A percentile compares a stretch with the other conserved stretches of the same genome.
phyloP scores from a whole-genome alignment of 2,329 filamentous ascomycete genomes.

The Monilinia vaccinii-corymbosi region DNA sequence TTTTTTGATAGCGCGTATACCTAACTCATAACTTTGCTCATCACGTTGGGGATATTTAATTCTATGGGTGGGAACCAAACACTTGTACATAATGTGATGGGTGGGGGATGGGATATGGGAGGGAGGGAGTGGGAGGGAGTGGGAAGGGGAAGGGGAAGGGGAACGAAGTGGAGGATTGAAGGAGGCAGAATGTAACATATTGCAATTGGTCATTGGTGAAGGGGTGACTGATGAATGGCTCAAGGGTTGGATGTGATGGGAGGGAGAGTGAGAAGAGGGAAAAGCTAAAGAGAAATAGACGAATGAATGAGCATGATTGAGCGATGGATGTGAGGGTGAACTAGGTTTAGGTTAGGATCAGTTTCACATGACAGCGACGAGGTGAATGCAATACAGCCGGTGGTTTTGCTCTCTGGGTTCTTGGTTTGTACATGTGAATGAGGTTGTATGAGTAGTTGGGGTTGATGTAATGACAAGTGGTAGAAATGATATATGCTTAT shows the following conservation, averaged over 20 bases:
- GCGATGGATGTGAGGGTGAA: too few relatives aligned
- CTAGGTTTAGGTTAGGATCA: too few relatives aligned
- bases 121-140: neutral
- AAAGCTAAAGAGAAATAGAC: neutral
- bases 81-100: neutral
- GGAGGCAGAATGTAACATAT: conserved; percentile 1
- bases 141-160: too few relatives aligned
- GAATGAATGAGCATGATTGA: neutral
- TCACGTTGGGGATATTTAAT: neutral
- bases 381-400: too few relatives aligned
- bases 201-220: neutral
- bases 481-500: too few relatives aligned
- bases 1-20: conserved; percentile 5
- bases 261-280: neutral
- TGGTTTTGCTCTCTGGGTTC: too few relatives aligned
- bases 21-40: neutral
- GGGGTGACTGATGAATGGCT: neutral
- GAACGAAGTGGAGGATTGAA: neutral
- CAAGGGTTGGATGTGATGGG: neutral
- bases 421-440: too few relatives aligned
- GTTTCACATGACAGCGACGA: too few relatives aligned
- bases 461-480: too few relatives aligned
- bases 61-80: neutral
- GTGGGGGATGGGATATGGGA: neutral
- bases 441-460: too few relatives aligned